Conservation (phyloP, 2,329 filamentous ascomycete genomes). For the Colletotrichum brevisporum region DNA sequence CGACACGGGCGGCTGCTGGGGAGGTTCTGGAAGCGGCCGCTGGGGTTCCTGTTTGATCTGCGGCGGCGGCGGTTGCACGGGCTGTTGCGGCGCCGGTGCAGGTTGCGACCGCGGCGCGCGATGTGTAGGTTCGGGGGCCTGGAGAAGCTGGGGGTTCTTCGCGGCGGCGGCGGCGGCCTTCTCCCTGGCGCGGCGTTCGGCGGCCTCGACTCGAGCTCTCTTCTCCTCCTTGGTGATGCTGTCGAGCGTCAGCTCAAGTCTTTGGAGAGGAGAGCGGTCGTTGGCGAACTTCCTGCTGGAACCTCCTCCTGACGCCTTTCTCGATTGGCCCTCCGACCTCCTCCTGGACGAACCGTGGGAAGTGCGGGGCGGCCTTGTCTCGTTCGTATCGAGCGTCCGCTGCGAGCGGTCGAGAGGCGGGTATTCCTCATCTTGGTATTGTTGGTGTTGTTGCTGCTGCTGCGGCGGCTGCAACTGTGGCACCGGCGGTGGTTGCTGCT, state of each 20-base stretch:
- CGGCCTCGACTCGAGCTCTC: slow-evolving; percentile 85
- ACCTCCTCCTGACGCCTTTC: slow-evolving; percentile 55
- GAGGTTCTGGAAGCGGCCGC: slow-evolving; percentile 31
- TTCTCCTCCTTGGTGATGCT: slow-evolving; percentile 98
- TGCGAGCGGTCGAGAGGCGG: slow-evolving; percentile 49
- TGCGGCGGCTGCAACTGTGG: too few species aligned
- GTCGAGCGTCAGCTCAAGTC: slow-evolving; percentile 89
- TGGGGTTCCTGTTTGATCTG: slow-evolving; percentile 45
- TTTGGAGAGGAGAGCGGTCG: slow-evolving; percentile 92
- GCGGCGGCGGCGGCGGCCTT: slow-evolving; percentile 57
- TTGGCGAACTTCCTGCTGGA: slow-evolving; percentile 77
- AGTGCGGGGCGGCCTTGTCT: slow-evolving; percentile 8
- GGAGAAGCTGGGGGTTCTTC: slow-evolving; percentile 43
- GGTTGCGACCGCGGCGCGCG: slow-evolving; percentile 40
- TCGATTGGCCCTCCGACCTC: slow-evolving; percentile 47
- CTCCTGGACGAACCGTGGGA: slow-evolving; percentile 27
- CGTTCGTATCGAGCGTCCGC: slow-evolving; percentile 48
- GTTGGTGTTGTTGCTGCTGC: slow-evolving; percentile 37
- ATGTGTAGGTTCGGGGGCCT: slow-evolving; percentile 45
- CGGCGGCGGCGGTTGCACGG: slow-evolving; percentile 43
- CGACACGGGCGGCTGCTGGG: slow-evolving; percentile 9
- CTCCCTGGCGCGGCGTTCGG: slow-evolving; percentile 81
- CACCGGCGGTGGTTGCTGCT: slow-evolving; percentile 46
- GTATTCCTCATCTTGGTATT: slow-evolving; percentile 32
- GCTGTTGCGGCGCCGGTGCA: slow-evolving; percentile 43